phyloP scores from a whole-genome alignment of 495 filamentous ascomycete genomes.

The Penicillium antarcticum region DNA sequence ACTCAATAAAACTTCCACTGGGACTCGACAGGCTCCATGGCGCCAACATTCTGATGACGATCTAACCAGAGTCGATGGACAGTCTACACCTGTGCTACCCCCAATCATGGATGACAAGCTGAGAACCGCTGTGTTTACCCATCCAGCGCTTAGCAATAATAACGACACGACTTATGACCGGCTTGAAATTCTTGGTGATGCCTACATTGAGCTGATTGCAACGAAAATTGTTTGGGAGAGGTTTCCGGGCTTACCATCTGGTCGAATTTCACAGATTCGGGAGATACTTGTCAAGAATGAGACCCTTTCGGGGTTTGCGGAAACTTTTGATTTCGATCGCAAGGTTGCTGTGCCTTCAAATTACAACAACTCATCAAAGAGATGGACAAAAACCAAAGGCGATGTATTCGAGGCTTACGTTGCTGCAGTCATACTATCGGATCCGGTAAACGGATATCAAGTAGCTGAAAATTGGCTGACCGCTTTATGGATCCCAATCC shows the following conservation, averaged over 20 bases:
- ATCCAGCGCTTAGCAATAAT: conserved; percentile 46
- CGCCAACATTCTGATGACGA: not conserved
- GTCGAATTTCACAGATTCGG: conserved; percentile 61
- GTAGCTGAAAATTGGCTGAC: conserved; percentile 65
- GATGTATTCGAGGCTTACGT: conserved; percentile 91
- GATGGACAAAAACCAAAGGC: conserved; percentile 65
- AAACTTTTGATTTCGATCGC: conserved; percentile 64
- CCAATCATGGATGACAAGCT: conserved; percentile 53
- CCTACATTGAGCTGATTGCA: conserved; percentile 67
- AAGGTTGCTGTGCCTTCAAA: conserved; percentile 50
- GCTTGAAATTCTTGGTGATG: conserved; percentile 74
- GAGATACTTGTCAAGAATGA: conserved; percentile 74
- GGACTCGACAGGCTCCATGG: not conserved
- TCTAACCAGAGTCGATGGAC: not conserved
- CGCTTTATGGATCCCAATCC: conserved; percentile 59
- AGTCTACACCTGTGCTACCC: conserved; percentile 50
- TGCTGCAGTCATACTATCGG: conserved; percentile 68
- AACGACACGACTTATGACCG: conserved; percentile 55
- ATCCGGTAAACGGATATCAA: conserved; percentile 55
- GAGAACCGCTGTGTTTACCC: conserved; percentile 64
- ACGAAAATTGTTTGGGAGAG: conserved; percentile 60
- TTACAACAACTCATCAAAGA: conserved; percentile 39
- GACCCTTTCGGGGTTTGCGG: conserved; percentile 63
- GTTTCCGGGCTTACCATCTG: conserved; percentile 57
- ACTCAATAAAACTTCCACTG: not conserved